Conservation (phyloP, 352 stramenopile genomes). For the Phytophthora colocasiae region DNA sequence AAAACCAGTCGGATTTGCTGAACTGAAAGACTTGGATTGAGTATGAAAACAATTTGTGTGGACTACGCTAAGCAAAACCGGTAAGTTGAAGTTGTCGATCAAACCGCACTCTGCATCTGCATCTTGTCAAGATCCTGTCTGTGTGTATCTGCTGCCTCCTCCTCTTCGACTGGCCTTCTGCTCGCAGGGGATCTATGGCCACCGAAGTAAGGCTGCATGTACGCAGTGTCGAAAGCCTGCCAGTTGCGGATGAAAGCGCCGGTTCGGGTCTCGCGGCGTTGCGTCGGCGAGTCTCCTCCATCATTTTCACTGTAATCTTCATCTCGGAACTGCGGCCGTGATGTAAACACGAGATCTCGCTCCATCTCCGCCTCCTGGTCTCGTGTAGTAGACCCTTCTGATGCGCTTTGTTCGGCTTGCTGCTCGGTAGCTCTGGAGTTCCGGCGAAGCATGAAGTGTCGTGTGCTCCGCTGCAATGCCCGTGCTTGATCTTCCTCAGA, state of each 20-base stretch:
- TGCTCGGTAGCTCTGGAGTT: slow-evolving; percentile 37
- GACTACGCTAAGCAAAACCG: slow-evolving; percentile 14
- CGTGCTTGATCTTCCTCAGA: slow-evolving; percentile 27
- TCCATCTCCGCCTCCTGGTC: slow-evolving; percentile 31
- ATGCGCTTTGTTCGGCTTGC: background rate
- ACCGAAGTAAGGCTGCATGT: slow-evolving; percentile 86
- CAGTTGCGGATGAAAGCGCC: slow-evolving; percentile 76
- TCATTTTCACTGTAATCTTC: slow-evolving; percentile 57
- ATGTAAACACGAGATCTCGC: slow-evolving; percentile 58
- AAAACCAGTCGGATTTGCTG: slow-evolving; percentile 28
- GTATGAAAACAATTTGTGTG: slow-evolving; percentile 26
- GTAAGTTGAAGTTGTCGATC: slow-evolving; percentile 33
- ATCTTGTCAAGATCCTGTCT: slow-evolving; percentile 43
- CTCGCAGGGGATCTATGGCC: slow-evolving; percentile 37
- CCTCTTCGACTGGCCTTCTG: slow-evolving; percentile 13
- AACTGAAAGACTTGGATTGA: slow-evolving; percentile 26
- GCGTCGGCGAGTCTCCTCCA: slow-evolving; percentile 28
- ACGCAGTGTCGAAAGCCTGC: slow-evolving; percentile 72
- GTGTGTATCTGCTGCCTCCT: background rate
- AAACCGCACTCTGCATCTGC: slow-evolving; percentile 40
- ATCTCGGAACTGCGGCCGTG: slow-evolving; percentile 76
- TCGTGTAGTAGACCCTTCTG: slow-evolving; percentile 7
- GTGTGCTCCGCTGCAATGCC: slow-evolving; percentile 51
- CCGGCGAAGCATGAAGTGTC: slow-evolving; percentile 69
- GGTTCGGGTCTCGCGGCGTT: slow-evolving; percentile 49